Base-by-base conservation (phyloP, 2,329 filamentous ascomycete species). In the Elsinoe batatas region DNA sequence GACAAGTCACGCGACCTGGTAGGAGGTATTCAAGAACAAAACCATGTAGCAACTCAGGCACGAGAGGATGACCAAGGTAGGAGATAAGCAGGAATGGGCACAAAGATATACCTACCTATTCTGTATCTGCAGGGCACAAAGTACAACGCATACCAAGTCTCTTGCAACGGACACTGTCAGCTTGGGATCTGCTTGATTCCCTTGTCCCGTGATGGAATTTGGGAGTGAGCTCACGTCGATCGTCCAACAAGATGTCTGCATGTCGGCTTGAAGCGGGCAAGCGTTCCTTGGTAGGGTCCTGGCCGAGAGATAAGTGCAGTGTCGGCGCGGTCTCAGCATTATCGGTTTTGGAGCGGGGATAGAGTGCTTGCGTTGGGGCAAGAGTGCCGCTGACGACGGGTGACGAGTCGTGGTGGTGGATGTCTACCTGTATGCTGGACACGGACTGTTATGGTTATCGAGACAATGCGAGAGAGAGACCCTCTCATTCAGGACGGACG, bases 241-340 rank as follows among this genome's bases (percentile, higher is more conserved):
- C 47, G 35, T 18, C 47, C 33, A 51, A 38, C 47, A 35, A 51
- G n/a, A 51, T 37, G 47, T 36, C n/a, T 38, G 20, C 15, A 38
- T 36, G 32, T 20, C 33, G 32, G 32, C 47, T 51, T 26, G 33
- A 51, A 51, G 47, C 47, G 47, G 47, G 32, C 51, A 46, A 54
- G 37, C 42, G 37, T 54, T 54, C 5, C 40, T 54, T 43, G 51
- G 51, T n/a, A 32, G 26, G 40, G 51, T 43, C 37, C 40, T 33
- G 37, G 37, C 37, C 51, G 30, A 47, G 53, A 55, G 40, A 44
- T 44, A 55, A 44, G 18, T 44, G 11, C 8, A 30, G 18, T 13
- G 17, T 18, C 38, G 40, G 40, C 26, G 40, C 26, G 4, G 26
- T 11, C 40, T 26, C 18, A 15, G 18, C 10, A 3, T 12, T 26